Evolutionary conservation across 1,284 basidiomycete genomes (phyloP), one percentile per base, ranked within the genome.

Genomic region (Trichosporon faecale): DNA sequence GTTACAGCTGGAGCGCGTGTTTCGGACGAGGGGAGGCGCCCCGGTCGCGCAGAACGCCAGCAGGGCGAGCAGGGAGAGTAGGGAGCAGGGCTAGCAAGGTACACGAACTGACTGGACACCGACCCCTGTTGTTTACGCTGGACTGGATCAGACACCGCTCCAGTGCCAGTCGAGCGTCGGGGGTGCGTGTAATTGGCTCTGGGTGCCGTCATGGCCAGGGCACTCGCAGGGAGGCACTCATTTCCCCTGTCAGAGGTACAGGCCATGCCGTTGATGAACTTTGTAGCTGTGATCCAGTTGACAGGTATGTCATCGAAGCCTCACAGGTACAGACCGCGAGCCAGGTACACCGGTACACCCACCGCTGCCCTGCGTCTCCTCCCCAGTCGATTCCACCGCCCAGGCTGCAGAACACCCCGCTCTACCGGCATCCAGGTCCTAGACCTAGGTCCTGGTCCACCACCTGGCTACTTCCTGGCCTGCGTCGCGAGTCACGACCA

Each of bases 171-270:
- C n/a, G 18, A 14, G 35, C 35, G n/a, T n/a, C n/a, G 11, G 35
- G 9, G 35, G 35, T 37, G 35, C 11, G 29, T 29, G 57, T 3
- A 33, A 61, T 31, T 61, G 29, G 57, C 57, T 33, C 12, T 31
- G 49, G 25, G 57, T 61, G 57, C 57, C 57, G 57, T 61, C 57
- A 61, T 31, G 6, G 57, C 18, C 57, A 61, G 57, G 57, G 57
- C 27, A 6, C 16, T 6, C 16, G 18, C 57, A 61, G 57, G 57
- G 29, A 29, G 27, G 11, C 27, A 12, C 57, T n/a, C 57, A 31
- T 61, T 61, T 61, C 57, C 57, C 29, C 57, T 61, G 57, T 61
- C 57, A 61, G 57, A 61, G 57, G 57, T 31, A 61, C 29, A 29
- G 18, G 57, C 57, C 57, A 61, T 61, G 57, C 27, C 57, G 57